Evolutionary conservation across 805 yeast genomes (phyloP).

Genomic region (Kuraishia capsulata): DNA sequence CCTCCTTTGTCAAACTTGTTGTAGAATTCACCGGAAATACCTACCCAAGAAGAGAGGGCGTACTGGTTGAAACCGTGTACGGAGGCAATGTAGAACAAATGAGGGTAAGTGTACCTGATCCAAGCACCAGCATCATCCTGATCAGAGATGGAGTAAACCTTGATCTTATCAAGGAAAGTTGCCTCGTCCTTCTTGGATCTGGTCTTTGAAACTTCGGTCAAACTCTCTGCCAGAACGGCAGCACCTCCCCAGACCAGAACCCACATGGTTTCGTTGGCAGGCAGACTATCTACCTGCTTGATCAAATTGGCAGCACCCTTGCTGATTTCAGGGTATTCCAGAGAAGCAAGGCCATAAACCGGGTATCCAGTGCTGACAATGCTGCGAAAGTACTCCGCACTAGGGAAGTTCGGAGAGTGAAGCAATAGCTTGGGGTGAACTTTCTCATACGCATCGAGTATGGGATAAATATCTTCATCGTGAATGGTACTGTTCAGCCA

Average conservation of each 20-base stretch:
- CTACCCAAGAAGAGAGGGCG: constrained; percentile 18
- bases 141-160: constrained; percentile 18
- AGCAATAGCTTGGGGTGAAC: constrained; percentile 13
- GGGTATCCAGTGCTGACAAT: constrained; percentile 12
- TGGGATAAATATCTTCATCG: constrained; percentile 18
- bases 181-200: constrained; percentile 8
- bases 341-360: constrained; percentile 13
- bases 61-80: constrained; percentile 16
- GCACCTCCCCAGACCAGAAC: constrained; percentile 21
- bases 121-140: constrained; percentile 22
- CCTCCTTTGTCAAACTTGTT: constrained; percentile 16
- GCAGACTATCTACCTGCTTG: constrained; percentile 9
- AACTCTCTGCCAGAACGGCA: constrained; percentile 17
- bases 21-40: constrained; percentile 17
- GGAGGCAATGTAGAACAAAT: constrained; percentile 14
- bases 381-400: constrained; percentile 13
- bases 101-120: constrained; percentile 16
- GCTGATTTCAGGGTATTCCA: constrained; percentile 2
- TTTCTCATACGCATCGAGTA: constrained; percentile 16
- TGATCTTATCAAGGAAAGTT: constrained; percentile 9
- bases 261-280: constrained; percentile 8
- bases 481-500: constrained; percentile 19
- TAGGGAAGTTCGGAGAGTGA: constrained; percentile 17
- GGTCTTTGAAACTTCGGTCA: constrained; percentile 9
- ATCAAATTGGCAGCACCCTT: constrained; percentile 4